Evolutionary conservation across 1,284 basidiomycete genomes (phyloP), one percentile per base, ranked within the genome.

Genomic region (Puccinia coronata): DNA sequence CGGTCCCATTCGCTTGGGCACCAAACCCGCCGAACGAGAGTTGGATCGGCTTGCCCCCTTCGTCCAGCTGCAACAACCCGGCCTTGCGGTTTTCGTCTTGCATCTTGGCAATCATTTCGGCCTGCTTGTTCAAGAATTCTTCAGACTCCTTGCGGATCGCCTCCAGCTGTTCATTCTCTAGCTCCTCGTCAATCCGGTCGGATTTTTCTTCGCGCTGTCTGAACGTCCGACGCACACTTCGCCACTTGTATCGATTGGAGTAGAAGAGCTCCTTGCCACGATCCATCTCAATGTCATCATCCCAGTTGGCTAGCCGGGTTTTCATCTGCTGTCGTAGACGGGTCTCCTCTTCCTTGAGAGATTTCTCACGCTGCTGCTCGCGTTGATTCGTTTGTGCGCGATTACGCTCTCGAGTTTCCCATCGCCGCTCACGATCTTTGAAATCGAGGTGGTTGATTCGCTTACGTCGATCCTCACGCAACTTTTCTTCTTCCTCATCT

Each of bases 71-170:
- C 28, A 72, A 57, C 18, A 81, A 77, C 20, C 80, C 71, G 28
- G 78, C 80, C 47, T 77, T 65, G 41, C 82, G 59, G 39, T 72
- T 61, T 28, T 76, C 67, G 34, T 80, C 36, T 8, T 82, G 82
- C 51, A 83, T 82, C 55, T 61, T 77, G 4, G 83, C 83, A 59
- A 86, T 83, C 43, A 84, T 51, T 67, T 84, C 85, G 49, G 84
- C 84, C 55, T 85, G 84, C 43, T 83, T 83, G 14, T 83, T 82
- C 49, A 85, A 82, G 83, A 86, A 86, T 23, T 83, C 84, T 47
- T 86, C 85, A 2, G 84, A 84, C 57, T 84, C 83, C 63, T 84
- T 85, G 12, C 81, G 59, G 49, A 85, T 75, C 9, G 82, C 74
- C n/a, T 84, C 85, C n/a, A 84, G 79, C 53, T 86, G 83, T 65